These are phyloP conservation scores for Colletotrichum tanaceti DNA, from an alignment of 2,329 filamentous ascomycete species.

Conservation along the genomic window DNA sequence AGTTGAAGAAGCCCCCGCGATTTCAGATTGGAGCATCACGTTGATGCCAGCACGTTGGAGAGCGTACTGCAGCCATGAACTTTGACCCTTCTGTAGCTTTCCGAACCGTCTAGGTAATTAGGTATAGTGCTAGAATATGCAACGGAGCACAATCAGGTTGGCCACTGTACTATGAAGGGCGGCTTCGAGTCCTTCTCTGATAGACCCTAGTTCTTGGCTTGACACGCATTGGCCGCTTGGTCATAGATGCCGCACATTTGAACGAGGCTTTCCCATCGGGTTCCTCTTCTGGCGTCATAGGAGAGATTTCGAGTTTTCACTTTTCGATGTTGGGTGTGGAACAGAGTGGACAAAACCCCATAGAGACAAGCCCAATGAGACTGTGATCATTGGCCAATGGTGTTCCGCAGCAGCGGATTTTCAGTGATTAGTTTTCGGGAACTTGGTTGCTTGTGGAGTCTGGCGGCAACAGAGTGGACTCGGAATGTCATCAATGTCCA, in stretches of 20 bases:
- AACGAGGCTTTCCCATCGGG: neutral
- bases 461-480: slow-evolving; percentile 26
- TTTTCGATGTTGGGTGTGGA: slow-evolving; percentile 12
- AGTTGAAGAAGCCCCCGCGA: too few species aligned
- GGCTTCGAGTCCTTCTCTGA: too few species aligned
- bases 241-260: neutral
- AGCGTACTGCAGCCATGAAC: neutral
- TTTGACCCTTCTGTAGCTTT: neutral
- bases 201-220: neutral
- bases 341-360: neutral
- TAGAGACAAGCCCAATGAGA: slow-evolving; percentile 1
- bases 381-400: slow-evolving; percentile 23
- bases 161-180: neutral
- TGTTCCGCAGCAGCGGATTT: slow-evolving; percentile 26
- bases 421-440: slow-evolving; percentile 35
- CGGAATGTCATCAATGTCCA: slow-evolving; percentile 37
- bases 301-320: slow-evolving; percentile 6
- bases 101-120: neutral
- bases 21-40: neutral
- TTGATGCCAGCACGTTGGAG: neutral
- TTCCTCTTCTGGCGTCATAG: slow-evolving; percentile 10
- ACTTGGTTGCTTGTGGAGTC: slow-evolving; percentile 34
- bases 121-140: neutral
- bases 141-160: neutral
- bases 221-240: neutral